Conservation (phyloP, 345 rosid genomes). For the Kernera saxatilis region DNA sequence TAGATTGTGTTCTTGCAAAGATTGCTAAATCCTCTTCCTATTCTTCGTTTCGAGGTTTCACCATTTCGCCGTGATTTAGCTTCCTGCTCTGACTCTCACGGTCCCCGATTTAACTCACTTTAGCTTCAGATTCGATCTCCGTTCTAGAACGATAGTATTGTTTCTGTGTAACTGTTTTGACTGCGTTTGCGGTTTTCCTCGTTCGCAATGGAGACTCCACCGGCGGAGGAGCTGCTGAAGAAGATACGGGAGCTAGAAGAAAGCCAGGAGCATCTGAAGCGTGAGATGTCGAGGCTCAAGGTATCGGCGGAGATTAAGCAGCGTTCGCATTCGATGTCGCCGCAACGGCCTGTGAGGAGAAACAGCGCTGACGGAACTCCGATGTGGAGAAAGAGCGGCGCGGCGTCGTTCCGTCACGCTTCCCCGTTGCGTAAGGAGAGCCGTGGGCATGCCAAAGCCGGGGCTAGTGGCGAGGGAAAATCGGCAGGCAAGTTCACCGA, state of each 20-base stretch:
- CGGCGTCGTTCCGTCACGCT: conserved; percentile 66
- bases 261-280: conserved; percentile 69
- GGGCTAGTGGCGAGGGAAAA: conserved; percentile 35
- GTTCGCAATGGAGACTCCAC: conserved; percentile 57
- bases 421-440: conserved; percentile 89
- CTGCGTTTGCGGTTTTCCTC: neutral
- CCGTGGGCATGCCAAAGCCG: conserved; percentile 29
- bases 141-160: neutral
- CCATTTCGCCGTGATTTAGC: conserved; percentile 9
- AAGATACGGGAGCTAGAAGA: conserved; percentile 87
- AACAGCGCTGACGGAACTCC: conserved; percentile 32
- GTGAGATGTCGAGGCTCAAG: conserved; percentile 71
- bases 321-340: conserved; percentile 86
- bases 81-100: neutral
- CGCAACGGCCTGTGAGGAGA: conserved; percentile 51
- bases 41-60: neutral
- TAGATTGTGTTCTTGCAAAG: neutral
- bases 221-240: conserved; percentile 73
- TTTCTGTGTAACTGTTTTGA: neutral
- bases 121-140: conserved; percentile 24
- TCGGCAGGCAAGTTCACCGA: conserved; percentile 64
- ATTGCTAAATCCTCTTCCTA: neutral
- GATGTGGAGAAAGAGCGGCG: conserved; percentile 48
- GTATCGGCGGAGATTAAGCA: conserved; percentile 38
- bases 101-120: neutral